These are phyloP conservation scores for Talaromyces sp. DNA, from an alignment of 2,329 filamentous ascomycete genomes.

Conservation along the genomic window DNA sequence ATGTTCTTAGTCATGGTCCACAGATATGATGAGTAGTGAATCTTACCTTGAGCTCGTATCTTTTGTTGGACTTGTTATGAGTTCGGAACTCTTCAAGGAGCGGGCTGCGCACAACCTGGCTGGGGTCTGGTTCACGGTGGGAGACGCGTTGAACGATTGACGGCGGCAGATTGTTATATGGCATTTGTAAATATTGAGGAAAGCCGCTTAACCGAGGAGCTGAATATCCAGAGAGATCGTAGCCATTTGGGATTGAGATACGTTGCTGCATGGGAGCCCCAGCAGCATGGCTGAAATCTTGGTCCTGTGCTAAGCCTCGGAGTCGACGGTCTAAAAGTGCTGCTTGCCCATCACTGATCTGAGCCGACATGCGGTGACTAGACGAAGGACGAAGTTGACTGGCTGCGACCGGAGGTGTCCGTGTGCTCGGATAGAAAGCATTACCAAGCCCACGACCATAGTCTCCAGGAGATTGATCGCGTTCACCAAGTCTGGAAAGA, in stretches of 20 bases:
- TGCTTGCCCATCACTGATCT: constrained; percentile 41
- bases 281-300: constrained; percentile 31
- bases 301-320: constrained; percentile 45
- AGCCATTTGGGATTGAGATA: constrained; percentile 30
- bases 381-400: constrained; percentile 44
- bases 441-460: constrained; percentile 43
- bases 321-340: constrained; percentile 49
- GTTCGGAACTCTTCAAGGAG: constrained; percentile 75
- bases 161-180: constrained; percentile 29
- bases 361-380: constrained; percentile 37
- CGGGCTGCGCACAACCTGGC: constrained; percentile 63
- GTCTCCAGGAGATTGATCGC: constrained; percentile 45
- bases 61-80: constrained; percentile 67
- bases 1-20: constrained; percentile 17
- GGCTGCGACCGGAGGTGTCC: constrained; percentile 39
- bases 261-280: constrained; percentile 29
- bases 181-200: constrained; percentile 36
- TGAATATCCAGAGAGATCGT: constrained; percentile 34
- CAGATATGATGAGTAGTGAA: neutral
- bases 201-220: constrained; percentile 33
- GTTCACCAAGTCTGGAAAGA: constrained; percentile 41
- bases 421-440: constrained; percentile 45
- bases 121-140: constrained; percentile 56
- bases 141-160: constrained; percentile 40
- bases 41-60: constrained; percentile 71